Conservation (phyloP, 1,284 basidiomycete species). For the Fomes fomentarius region DNA sequence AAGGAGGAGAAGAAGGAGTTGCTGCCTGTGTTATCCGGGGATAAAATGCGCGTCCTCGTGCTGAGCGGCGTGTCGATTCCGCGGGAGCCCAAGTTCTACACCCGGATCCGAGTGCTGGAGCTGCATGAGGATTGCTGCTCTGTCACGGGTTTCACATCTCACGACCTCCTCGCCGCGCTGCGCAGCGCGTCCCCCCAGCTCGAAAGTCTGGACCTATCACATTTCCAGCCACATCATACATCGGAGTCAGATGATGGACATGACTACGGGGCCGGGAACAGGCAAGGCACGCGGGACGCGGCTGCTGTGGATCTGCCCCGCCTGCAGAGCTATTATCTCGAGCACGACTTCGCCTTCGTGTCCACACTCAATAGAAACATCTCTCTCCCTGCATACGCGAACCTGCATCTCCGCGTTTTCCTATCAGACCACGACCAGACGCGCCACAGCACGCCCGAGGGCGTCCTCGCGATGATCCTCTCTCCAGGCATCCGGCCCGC, state of each 20-base stretch:
- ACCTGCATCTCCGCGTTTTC: background rate
- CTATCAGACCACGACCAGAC: background rate
- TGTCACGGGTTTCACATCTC: background rate
- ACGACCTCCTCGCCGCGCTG: constrained; percentile 3
- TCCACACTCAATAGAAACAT: background rate
- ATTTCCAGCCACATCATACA: background rate
- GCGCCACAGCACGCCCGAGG: background rate
- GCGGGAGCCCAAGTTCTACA: background rate
- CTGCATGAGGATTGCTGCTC: constrained; percentile 5
- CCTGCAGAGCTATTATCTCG: constrained; percentile 1
- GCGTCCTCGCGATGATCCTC: background rate
- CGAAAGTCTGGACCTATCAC: constrained; percentile 9
- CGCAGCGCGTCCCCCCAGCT: background rate
- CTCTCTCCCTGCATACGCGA: background rate
- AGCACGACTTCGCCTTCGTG: background rate
- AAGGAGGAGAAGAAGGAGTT: background rate
- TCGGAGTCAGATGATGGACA: background rate
- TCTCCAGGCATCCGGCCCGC: background rate
- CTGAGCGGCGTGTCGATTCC: constrained; percentile 8
- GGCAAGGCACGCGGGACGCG: no score
- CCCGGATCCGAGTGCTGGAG: background rate
- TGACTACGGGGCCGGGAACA: no score
- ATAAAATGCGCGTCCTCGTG: background rate
- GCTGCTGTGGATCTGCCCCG: background rate
- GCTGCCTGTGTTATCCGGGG: background rate